A percentile compares a stretch with the other conserved stretches of the same genome.
phyloP scores from a whole-genome alignment of 805 yeast species.

The Ascoidea asiatica region DNA sequence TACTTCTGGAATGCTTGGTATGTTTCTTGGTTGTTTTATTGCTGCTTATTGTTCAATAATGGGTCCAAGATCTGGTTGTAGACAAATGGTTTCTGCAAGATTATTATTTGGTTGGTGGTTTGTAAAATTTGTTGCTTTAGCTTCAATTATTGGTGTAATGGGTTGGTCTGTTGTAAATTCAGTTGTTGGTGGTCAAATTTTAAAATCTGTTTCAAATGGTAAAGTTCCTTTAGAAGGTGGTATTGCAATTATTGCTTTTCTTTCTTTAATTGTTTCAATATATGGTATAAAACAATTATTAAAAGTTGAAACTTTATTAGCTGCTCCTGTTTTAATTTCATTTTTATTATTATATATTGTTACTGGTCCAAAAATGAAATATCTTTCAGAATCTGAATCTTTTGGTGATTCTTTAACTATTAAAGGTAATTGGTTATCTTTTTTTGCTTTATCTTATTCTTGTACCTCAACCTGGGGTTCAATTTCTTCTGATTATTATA shows the following conservation, averaged over 20 bases:
- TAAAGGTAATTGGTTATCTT: conserved; percentile 59
- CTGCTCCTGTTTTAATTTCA: conserved; percentile 55
- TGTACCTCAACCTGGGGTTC: conserved; percentile 87
- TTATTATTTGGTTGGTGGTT: conserved; percentile 79
- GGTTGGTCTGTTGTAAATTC: conserved; percentile 96
- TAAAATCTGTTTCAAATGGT: conserved; percentile 51
- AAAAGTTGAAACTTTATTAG: conserved; percentile 51
- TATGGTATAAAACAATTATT: conserved; percentile 68
- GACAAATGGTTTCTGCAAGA: conserved; percentile 79
- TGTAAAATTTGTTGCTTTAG: conserved; percentile 60
- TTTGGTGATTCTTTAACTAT: conserved; percentile 27
- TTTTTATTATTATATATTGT: conserved; percentile 52
- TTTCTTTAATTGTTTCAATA: conserved; percentile 54
- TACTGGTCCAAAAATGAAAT: conserved; percentile 23
- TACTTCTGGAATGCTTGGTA: conserved; percentile 49
- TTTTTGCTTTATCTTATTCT: conserved; percentile 61
- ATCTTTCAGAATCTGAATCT: conserved; percentile 18
- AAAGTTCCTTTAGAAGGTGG: conserved; percentile 63
- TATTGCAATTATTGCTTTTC: conserved; percentile 51
- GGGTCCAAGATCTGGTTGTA: conserved; percentile 85
- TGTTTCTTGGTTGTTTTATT: conserved; percentile 53
- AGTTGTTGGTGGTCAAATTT: conserved; percentile 79
- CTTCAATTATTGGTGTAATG: conserved; percentile 60
- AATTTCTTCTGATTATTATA: conserved; percentile 72
- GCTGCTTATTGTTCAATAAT: conserved; percentile 76